A percentile compares a stretch with the other conserved stretches of the same genome.
Conservation (phyloP, 1,284 basidiomycete species). For the Naganishia cerealis region DNA sequence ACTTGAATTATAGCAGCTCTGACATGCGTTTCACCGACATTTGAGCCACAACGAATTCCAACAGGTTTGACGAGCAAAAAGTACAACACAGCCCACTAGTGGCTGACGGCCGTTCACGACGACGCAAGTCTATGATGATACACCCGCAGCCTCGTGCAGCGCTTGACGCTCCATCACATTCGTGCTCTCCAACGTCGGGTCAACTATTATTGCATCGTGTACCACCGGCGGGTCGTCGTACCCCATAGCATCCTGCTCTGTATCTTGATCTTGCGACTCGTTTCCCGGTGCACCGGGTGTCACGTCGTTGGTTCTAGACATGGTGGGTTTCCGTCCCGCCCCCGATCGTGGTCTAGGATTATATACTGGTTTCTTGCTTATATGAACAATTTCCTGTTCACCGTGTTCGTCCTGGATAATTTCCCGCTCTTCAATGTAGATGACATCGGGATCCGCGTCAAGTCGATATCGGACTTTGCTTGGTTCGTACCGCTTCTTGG, state of each 20-base stretch:
- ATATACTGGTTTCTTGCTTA: conserved; percentile 25
- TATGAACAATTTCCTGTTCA: conserved; percentile 28
- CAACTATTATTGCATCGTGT: conserved; percentile 1
- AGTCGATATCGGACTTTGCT: conserved; percentile 28
- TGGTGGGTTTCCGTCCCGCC: conserved; percentile 19
- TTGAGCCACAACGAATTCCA: no score
- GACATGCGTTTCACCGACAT: no score
- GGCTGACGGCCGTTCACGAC: background rate
- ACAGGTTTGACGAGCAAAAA: background rate
- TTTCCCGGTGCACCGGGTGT: background rate
- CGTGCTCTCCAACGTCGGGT: background rate
- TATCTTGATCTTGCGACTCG: background rate
- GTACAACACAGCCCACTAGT: background rate
- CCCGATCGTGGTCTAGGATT: conserved; percentile 23
- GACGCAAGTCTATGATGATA: background rate
- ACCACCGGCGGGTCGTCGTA: conserved; percentile 7
- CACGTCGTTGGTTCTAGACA: background rate
- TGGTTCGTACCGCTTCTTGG: conserved; percentile 19
- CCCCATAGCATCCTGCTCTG: background rate
- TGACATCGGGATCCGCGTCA: conserved; percentile 30
- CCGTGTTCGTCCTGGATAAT: conserved; percentile 26
- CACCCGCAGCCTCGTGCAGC: conserved; percentile 8
- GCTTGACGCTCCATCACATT: conserved; percentile 1
- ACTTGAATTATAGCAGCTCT: no score
- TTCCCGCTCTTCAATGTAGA: conserved; percentile 31